Base-by-base conservation (phyloP, 2,329 filamentous ascomycete genomes). In the Lasiodiplodia theobromae region DNA sequence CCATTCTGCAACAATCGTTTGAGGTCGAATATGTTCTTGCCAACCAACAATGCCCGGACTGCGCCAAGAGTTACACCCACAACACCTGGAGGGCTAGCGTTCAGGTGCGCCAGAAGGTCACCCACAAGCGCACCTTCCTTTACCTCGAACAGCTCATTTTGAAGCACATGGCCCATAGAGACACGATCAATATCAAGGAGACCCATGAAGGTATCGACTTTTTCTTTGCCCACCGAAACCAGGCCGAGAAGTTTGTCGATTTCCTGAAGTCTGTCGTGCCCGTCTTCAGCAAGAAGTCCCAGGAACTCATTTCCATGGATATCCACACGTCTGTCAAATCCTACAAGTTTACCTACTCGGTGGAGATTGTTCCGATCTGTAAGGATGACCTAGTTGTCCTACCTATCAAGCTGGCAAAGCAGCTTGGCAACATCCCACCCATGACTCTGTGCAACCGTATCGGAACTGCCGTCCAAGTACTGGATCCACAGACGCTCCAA, bases 151-250 rank as follows among this genome's bases (percentile, higher is more conserved):
- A 99, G 84, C 86, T 98, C 68, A 97, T 99, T 74, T 85, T 99
- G 74, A 98, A 97, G 85, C 94, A 98, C 79, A 88, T 88, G 68
- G 96, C 95, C 4, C 94, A 97, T 80, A 88, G 89, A 72, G 94
- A 99, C 73, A 96, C 95, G 0, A 94, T 97, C 81, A 99, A 98
- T 80, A 99, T 99, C 82, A 97, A 96, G 79, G 96, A 99, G 82
- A 92, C 93, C 34, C 94, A 94, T 81, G 94, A 97, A 74, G 96
- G 96, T 1, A 90, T 99, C 69, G 96, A 99, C 79, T 99, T 99
- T 80, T 99, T 91, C 86, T 99, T 96, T 77, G 87, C 93, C 0
- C 89, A 92, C 69, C 87, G 93, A 75, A 99, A 97, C 76, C 92
- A 97, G 74, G 95, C 94, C 8, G 93, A 97, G 77, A 94, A 92